These are phyloP conservation scores for Blastobotrys buckinghamii DNA, from an alignment of 1,139 yeast species.

Conservation along the genomic window DNA sequence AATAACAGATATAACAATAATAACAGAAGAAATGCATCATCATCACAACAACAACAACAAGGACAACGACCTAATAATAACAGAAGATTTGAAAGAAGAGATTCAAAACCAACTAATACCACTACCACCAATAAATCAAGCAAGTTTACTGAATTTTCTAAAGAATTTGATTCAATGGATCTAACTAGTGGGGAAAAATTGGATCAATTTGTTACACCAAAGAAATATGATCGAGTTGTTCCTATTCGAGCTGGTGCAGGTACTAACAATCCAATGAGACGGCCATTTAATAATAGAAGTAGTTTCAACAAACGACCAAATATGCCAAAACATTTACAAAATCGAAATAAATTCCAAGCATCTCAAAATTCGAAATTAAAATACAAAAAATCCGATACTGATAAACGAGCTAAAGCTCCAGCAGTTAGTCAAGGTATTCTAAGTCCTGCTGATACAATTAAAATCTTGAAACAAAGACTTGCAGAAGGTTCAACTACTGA, in stretches of 20 bases:
- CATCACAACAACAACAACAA: neutral
- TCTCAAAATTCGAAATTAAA: neutral
- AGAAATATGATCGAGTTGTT: constrained; percentile 2
- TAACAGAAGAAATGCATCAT: neutral
- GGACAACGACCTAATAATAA: neutral
- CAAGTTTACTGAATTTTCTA: constrained; percentile 1
- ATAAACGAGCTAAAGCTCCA: neutral
- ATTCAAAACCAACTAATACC: neutral
- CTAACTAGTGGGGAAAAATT: constrained; percentile 9
- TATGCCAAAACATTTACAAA: neutral
- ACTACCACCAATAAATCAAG: neutral
- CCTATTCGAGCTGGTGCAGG: constrained; percentile 1
- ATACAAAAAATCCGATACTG: neutral
- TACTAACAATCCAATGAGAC: neutral
- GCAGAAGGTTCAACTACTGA: no score
- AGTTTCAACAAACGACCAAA: neutral
- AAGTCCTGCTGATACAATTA: constrained; percentile 2
- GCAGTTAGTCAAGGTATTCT: neutral
- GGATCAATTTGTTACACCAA: constrained; percentile 7
- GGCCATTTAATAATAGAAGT: neutral
- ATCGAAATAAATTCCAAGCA: neutral
- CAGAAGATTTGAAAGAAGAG: neutral
- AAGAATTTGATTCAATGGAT: neutral
- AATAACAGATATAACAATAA: neutral
- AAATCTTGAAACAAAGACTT: constrained; percentile 1